Percentiles rank a stretch among this genome's conserved stretches.
Evolutionary conservation across 2,329 filamentous ascomycete species (phyloP).

Genomic region (Westerdykella sp.): DNA sequence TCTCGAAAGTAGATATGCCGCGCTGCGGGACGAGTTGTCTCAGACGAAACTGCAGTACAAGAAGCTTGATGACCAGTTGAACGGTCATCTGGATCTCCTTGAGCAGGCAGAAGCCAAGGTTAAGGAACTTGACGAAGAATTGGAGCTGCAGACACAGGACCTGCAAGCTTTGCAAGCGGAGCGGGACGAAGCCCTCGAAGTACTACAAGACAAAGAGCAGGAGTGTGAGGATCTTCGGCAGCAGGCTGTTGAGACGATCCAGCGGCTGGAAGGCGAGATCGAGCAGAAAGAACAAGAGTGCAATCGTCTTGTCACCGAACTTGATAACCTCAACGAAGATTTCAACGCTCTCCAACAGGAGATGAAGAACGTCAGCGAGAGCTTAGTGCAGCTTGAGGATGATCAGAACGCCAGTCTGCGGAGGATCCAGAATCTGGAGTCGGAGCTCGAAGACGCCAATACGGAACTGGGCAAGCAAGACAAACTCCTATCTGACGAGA

Average conservation of each 20-base stretch:
- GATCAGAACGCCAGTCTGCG: constrained; percentile 73
- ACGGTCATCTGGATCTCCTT: constrained; percentile 72
- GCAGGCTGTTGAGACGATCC: constrained; percentile 55
- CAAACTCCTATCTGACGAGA: constrained; percentile 73
- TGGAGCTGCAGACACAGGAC: constrained; percentile 73
- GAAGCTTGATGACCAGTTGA: constrained; percentile 75
- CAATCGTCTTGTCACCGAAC: constrained; percentile 61
- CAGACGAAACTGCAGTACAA: constrained; percentile 84
- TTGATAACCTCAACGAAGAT: constrained; percentile 74
- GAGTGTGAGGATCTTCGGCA: constrained; percentile 48
- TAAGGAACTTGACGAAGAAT: constrained; percentile 70
- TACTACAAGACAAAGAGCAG: constrained; percentile 59
- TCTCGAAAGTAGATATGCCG: constrained; percentile 74
- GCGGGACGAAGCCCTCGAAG: constrained; percentile 74
- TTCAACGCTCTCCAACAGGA: constrained; percentile 88
- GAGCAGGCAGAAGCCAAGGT: constrained; percentile 55
- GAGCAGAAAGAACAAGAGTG: constrained; percentile 68
- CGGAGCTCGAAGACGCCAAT: constrained; percentile 76
- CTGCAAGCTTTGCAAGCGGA: constrained; percentile 72
- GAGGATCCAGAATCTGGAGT: constrained; percentile 75
- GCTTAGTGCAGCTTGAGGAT: constrained; percentile 79
- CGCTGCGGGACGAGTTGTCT: constrained; percentile 79
- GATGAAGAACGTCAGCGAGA: constrained; percentile 86
- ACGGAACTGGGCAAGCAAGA: constrained; percentile 82
- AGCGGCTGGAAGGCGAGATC: constrained; percentile 55